Evolutionary conservation across 2,329 filamentous ascomycete genomes (phyloP), one percentile per base, ranked within the genome.

Genomic region (Calcarisporium arbuscula): DNA sequence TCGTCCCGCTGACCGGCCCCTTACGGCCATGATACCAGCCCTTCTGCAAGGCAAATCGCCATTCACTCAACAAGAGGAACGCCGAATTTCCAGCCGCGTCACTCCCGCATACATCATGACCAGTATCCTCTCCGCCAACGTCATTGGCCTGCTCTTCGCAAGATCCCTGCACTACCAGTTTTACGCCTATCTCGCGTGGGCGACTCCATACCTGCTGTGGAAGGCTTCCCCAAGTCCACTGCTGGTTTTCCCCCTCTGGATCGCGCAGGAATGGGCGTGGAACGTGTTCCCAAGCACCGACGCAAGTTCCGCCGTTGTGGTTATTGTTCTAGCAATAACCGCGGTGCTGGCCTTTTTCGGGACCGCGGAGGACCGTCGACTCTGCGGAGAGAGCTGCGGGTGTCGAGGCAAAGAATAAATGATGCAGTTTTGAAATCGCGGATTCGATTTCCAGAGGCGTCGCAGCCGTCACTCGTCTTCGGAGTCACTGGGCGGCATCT

Each of bases 111-210:
- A 85, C 57, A 73, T 90, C 44, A 74, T 85, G 67, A 87, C 82
- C 5, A 77, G 80, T 5, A 72, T 94, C 28, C 71, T 95, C 34
- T 79, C 80, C 9, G 82, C 86, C 43, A 82, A 88, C 46, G 67
- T 78, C 19, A 75, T 94, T 37, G 89, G 89, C 23, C 72, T 94
- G 61, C 70, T 95, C 30, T 94, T 87, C 54, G 89, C 89, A 18
- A 73, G 89, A 38, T 90, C 83, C 36, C 72, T 95, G 48, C 89
- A 95, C 65, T 95, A 95, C 67, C 89, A 95, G 54, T 95, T 95
- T 67, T 95, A 88, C 61, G 79, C 85, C 29, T 95, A 94, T 67
- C 74, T 94, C 40, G 85, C 84, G 19, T 95, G 89, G 89, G 75
- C 83, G 11, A 86, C 85, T 6, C 89, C 89, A 1, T 94, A 85